Conservation (phyloP, 352 stramenopile species). For the Globisporangium barbulae region DNA sequence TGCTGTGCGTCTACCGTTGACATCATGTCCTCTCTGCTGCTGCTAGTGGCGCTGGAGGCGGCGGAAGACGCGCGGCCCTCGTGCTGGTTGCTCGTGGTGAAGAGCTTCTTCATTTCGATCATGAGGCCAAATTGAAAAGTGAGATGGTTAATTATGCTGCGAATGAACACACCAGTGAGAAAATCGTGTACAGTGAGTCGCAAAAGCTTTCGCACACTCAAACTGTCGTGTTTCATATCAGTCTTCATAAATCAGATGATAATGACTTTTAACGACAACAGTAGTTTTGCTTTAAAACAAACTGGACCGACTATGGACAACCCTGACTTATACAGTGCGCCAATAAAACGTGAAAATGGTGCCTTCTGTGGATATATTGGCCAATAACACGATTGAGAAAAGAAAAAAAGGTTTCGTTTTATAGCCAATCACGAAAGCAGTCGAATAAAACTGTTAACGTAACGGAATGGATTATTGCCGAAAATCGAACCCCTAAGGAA, state of each 20-base stretch:
- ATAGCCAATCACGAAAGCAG: no score
- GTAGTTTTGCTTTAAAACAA: background rate
- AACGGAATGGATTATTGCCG: background rate
- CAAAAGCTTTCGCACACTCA: background rate
- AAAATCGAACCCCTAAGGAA: background rate
- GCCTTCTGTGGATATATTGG: no score
- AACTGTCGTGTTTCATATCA: background rate
- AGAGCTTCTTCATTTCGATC: slow-evolving; percentile 7
- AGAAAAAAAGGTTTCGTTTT: no score
- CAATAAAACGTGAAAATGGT: no score
- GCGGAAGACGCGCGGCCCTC: background rate
- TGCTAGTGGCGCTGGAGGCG: no score
- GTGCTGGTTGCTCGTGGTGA: background rate
- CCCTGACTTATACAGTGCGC: no score
- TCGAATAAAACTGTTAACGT: no score
- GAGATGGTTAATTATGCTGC: background rate
- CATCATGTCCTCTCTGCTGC: background rate
- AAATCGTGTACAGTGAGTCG: background rate
- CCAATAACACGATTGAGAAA: no score
- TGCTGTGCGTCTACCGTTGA: slow-evolving; percentile 1
- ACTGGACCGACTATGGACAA: no score
- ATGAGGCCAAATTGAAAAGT: background rate
- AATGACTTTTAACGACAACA: background rate
- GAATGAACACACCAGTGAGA: background rate
- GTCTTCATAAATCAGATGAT: background rate